Evolutionary conservation across 2,329 filamentous ascomycete genomes (phyloP).

Genomic region (Phymatotrichopsis omnivora): DNA sequence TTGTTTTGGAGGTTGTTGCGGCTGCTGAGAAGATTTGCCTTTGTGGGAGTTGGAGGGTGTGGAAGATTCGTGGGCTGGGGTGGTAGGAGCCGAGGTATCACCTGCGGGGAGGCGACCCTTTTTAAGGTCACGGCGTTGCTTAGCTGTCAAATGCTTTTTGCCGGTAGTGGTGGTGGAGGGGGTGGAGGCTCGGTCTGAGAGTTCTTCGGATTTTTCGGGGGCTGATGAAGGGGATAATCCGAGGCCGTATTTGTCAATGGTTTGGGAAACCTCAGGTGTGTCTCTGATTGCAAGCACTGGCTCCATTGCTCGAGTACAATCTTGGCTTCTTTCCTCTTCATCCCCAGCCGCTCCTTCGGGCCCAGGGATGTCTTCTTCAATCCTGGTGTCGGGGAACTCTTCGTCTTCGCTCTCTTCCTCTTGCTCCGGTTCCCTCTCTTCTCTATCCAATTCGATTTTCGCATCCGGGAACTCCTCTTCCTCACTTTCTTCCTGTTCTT

Average conservation of each 20-base stretch:
- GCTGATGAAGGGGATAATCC: conserved; percentile 14
- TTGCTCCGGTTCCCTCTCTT: conserved; percentile 33
- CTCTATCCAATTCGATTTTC: conserved; percentile 32
- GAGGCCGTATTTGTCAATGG: no score
- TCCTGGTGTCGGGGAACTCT: conserved; percentile 37
- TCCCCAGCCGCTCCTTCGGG: conserved; percentile 29
- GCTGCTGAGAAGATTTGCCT: conserved; percentile 27
- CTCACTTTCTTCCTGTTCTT: conserved; percentile 26
- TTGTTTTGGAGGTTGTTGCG: conserved; percentile 47
- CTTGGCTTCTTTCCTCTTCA: no score
- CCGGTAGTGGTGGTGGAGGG: conserved; percentile 23
- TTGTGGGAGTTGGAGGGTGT: conserved; percentile 12
- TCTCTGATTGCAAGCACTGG: no score
- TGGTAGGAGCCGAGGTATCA: conserved; percentile 10
- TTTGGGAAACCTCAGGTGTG: no score
- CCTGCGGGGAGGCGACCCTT: conserved; percentile 36
- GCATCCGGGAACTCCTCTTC: conserved; percentile 38
- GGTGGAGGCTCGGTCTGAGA: neutral
- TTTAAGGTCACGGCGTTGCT: conserved; percentile 41
- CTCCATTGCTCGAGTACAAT: no score
- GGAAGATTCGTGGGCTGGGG: no score
- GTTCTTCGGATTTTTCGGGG: neutral
- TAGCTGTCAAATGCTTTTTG: conserved; percentile 34
- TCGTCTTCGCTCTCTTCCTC: conserved; percentile 28
- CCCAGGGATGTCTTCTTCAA: conserved; percentile 34